These are phyloP conservation scores for Hirsutella rhossiliensis DNA, from an alignment of 2,329 filamentous ascomycete species.

Conservation along the genomic window DNA sequence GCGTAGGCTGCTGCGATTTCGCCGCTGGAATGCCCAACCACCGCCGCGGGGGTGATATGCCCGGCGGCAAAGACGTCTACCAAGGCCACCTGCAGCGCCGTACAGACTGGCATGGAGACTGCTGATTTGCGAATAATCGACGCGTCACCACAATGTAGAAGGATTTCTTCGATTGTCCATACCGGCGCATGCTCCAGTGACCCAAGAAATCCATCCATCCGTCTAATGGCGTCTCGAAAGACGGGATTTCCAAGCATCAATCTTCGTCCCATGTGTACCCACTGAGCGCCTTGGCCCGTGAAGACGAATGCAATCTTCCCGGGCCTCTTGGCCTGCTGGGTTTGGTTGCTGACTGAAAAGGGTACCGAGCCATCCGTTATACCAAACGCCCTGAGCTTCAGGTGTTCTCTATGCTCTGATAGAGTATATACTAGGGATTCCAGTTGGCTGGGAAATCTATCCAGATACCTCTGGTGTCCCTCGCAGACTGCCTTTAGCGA, in stretches of 20 bases:
- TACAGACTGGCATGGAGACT: slow-evolving; percentile 15
- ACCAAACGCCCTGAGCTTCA: not conserved
- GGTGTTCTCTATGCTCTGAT: not conserved
- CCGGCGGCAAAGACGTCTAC: slow-evolving; percentile 15
- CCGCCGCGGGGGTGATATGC: slow-evolving; percentile 19
- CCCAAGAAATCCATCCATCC: not conserved
- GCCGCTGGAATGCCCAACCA: slow-evolving; percentile 34
- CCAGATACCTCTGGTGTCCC: slow-evolving; percentile 3
- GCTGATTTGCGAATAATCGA: too few species aligned
- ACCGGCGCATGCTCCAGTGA: not conserved
- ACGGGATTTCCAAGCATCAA: slow-evolving; percentile 6
- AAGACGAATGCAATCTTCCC: slow-evolving; percentile 10
- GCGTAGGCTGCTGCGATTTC: slow-evolving; percentile 27
- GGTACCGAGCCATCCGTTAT: not conserved
- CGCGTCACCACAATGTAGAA: too few species aligned
- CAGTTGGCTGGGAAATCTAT: not conserved
- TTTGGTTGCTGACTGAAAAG: not conserved
- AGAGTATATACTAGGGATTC: not conserved
- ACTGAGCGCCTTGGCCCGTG: slow-evolving; percentile 21
- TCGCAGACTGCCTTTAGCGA: slow-evolving; percentile 10
- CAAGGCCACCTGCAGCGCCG: slow-evolving; percentile 15
- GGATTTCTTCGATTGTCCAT: too few species aligned
- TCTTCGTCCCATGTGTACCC: slow-evolving; percentile 11
- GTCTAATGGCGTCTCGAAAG: not conserved
- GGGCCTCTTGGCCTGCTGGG: not conserved